Base-by-base conservation (phyloP, 2,329 filamentous ascomycete genomes). In the Cyclaneusma minus region DNA sequence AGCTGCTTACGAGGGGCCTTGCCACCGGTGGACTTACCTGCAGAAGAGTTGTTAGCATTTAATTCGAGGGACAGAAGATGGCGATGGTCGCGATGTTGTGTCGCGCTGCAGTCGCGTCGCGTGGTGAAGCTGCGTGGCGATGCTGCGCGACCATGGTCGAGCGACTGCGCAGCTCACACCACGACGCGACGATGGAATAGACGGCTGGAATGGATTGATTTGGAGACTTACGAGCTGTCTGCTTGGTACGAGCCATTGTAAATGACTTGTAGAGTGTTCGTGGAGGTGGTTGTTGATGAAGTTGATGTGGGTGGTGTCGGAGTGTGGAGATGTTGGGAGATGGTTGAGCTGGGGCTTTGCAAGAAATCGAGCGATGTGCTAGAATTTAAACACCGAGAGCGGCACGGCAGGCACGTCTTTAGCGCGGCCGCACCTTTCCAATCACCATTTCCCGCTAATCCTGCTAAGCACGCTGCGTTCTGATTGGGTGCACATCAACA, bases 1-100 rank as follows among this genome's bases (percentile, higher is more conserved):
- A 95, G 84, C 74, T 94, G 85, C 82, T 98, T 98, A 62, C 73
- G 70, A 37, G 72, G 72, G 45, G 73, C 73, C 66, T 79, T 78
- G 67, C 73, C 73, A 72, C 73, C 73, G 48, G 73, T 79, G 56
- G 73, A 78, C 68, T 79, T 78, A 58, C 71, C 69, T 71, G 49
- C 55, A 31, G 31, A 39, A 31, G 24, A 34, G 14, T 28, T 37
- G 37, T 45, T 37, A 48, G 12, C 21, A 19, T 5, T 6, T 22
- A 29, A 23, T 9, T 32, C n/a, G 5, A 16, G 19, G 23, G 22
- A 14, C 28, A 32, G 27, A 28, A 30, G 30, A 21, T 18, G 8
- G 29, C 25, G 28, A 33, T 34, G 35, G 33, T 42, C 42, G 33
- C 39, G 40, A 48, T 38, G 25, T 29, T 31, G 30, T 43, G 35